Evolutionary conservation across 768 basidiomycete genomes (phyloP).

Genomic region (Agaricus sinodeliciosus): DNA sequence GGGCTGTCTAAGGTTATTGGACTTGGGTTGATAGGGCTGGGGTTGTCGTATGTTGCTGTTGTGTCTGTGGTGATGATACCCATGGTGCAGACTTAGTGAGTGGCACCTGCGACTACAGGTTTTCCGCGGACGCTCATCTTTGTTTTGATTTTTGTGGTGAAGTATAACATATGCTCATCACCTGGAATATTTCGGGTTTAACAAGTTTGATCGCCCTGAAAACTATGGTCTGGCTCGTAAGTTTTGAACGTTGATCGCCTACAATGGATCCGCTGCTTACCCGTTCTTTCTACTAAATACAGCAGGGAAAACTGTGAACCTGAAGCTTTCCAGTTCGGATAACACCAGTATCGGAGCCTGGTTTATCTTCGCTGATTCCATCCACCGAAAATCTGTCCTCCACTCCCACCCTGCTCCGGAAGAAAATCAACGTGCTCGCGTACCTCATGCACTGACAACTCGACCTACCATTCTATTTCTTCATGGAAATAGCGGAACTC

Average conservation of each 20-base stretch:
- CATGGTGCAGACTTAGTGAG: slow-evolving; percentile 32
- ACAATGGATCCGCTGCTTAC: background rate
- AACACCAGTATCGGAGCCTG: slow-evolving; percentile 61
- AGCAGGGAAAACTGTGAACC: slow-evolving; percentile 60
- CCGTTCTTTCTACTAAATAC: background rate
- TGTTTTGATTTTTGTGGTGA: background rate
- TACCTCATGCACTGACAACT: slow-evolving; percentile 21
- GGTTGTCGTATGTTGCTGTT: slow-evolving; percentile 17
- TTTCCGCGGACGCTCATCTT: slow-evolving; percentile 5
- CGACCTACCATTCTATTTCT: slow-evolving; percentile 62
- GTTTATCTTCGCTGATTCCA: slow-evolving; percentile 52
- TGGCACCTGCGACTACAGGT: background rate
- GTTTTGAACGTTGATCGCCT: slow-evolving; percentile 7
- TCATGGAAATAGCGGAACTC: slow-evolving; percentile 69
- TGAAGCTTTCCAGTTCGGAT: slow-evolving; percentile 54
- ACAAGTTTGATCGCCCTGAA: slow-evolving; percentile 32
- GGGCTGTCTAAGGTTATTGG: background rate
- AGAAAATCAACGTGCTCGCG: slow-evolving; percentile 27
- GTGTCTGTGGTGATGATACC: slow-evolving; percentile 31
- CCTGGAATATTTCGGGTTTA: slow-evolving; percentile 27
- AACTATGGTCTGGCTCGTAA: slow-evolving; percentile 36
- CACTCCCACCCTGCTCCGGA: background rate
- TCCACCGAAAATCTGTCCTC: slow-evolving; percentile 33
- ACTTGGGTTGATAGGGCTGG: slow-evolving; percentile 7
- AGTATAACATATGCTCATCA: slow-evolving; percentile 34